These are phyloP conservation scores for Setaria viridis DNA, from an alignment of 202 grass and related monocot species.

Conservation along the genomic window DNA sequence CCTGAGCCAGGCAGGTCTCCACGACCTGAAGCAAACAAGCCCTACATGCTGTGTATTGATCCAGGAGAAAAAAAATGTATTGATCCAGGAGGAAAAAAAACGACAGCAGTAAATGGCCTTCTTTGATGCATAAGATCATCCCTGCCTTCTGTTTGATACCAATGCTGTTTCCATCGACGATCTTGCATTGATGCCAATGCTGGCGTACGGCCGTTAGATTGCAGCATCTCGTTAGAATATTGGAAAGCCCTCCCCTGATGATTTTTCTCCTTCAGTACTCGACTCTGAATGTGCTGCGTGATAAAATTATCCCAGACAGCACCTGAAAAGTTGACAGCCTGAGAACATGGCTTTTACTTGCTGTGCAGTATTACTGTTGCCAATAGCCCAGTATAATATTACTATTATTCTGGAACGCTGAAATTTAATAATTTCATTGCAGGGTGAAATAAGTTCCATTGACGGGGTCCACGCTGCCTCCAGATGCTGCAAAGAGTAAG, in stretches of 20 bases:
- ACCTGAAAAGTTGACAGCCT: constrained; percentile 56
- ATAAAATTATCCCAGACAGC: constrained; percentile 52
- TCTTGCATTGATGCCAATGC: not conserved
- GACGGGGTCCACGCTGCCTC: constrained; percentile 70
- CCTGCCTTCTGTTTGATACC: not conserved
- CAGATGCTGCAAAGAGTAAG: constrained; percentile 84
- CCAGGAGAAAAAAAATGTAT: too few relatives aligned
- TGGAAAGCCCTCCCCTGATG: not conserved
- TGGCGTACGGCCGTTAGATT: not conserved
- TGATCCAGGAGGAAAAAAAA: not conserved
- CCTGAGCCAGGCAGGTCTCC: too few relatives aligned
- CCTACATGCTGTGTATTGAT: too few relatives aligned
- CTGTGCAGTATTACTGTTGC: not conserved
- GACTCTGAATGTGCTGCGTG: constrained; percentile 28
- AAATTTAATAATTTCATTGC: constrained; percentile 40
- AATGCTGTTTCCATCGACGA: too few relatives aligned
- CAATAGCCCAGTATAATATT: constrained; percentile 3
- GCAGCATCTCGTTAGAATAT: not conserved
- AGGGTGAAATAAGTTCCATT: constrained; percentile 64
- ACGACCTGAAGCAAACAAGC: too few relatives aligned
- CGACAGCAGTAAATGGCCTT: not conserved
- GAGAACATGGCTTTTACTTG: constrained; percentile 41
- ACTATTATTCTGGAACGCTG: not conserved
- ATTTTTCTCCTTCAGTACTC: not conserved
- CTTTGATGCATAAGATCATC: not conserved